Conservation (phyloP, 768 basidiomycete genomes). For the Amanita phalloides region DNA sequence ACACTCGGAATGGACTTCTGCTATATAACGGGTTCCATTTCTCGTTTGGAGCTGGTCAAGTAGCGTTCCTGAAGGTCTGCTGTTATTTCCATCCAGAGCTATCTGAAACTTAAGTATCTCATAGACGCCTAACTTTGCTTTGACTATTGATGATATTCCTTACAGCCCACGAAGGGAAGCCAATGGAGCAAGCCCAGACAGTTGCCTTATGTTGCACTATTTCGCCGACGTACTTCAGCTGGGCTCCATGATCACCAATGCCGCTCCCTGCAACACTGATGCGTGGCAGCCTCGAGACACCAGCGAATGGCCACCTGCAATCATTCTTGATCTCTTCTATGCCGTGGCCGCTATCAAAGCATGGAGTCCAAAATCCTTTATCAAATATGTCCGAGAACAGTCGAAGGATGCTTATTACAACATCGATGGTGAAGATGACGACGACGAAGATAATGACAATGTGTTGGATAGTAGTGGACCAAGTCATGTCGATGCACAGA, state of each 20-base stretch:
- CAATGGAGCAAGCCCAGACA: background rate
- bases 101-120: background rate
- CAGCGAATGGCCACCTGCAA: constrained; percentile 5
- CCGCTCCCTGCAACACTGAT: constrained; percentile 2
- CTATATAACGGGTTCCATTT: background rate
- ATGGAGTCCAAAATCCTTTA: no score
- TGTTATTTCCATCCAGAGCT: constrained; percentile 3
- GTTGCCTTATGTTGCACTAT: background rate
- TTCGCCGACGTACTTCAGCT: background rate
- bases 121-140: constrained; percentile 8
- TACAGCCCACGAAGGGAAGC: background rate
- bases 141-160: constrained; percentile 1
- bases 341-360: no score
- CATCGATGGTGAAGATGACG: no score
- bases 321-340: constrained; percentile 1
- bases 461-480: background rate
- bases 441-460: no score
- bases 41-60: constrained; percentile 6
- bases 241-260: background rate
- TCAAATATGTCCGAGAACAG: no score
- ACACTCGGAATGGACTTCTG: constrained; percentile 9
- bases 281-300: constrained; percentile 4
- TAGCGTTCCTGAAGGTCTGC: constrained; percentile 10
- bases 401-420: no score
- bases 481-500: constrained; percentile 3